Percentiles rank a stretch among this genome's conserved stretches.
These are phyloP conservation scores for Xenoacremonium recifei DNA, from an alignment of 2,329 filamentous ascomycete genomes.

Conservation along the genomic window DNA sequence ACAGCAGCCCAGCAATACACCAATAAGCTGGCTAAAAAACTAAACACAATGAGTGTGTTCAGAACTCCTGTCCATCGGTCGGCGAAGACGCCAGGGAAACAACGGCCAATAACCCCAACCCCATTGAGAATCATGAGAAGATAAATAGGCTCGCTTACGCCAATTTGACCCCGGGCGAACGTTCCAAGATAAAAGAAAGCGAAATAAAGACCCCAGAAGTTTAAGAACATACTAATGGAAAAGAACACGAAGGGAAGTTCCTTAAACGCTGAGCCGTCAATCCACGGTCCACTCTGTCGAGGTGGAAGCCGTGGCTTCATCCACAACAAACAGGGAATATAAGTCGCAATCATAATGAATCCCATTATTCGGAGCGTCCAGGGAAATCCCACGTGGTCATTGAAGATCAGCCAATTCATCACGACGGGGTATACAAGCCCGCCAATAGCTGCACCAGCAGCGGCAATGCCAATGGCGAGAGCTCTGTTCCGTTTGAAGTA, in stretches of 20 bases:
- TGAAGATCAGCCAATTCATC: conserved; percentile 41
- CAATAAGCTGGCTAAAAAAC: conserved; percentile 18
- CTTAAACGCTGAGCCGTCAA: conserved; percentile 44
- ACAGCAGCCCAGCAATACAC: conserved; percentile 30
- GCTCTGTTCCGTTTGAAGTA: conserved; percentile 57
- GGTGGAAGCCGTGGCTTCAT: conserved; percentile 41
- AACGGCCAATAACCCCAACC: conserved; percentile 47
- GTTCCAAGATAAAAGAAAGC: conserved; percentile 50
- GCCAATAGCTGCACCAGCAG: conserved; percentile 55
- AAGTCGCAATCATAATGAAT: conserved; percentile 43
- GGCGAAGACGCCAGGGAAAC: conserved; percentile 46
- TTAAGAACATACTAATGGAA: conserved; percentile 31
- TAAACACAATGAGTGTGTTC: conserved; percentile 46
- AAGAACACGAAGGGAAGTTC: conserved; percentile 38
- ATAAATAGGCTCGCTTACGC: conserved; percentile 19
- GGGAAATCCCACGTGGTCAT: conserved; percentile 47
- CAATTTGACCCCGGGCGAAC: conserved; percentile 39
- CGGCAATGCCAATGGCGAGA: conserved; percentile 58
- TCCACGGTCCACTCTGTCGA: conserved; percentile 35
- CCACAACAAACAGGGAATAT: conserved; percentile 35
- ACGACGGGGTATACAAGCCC: conserved; percentile 53
- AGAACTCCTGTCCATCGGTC: conserved; percentile 49
- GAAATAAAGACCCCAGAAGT: conserved; percentile 37
- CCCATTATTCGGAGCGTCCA: conserved; percentile 53
- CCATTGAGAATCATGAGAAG: conserved; percentile 49